Base-by-base conservation (phyloP, 2,329 filamentous ascomycete species). In the Byssothecium circinans region DNA sequence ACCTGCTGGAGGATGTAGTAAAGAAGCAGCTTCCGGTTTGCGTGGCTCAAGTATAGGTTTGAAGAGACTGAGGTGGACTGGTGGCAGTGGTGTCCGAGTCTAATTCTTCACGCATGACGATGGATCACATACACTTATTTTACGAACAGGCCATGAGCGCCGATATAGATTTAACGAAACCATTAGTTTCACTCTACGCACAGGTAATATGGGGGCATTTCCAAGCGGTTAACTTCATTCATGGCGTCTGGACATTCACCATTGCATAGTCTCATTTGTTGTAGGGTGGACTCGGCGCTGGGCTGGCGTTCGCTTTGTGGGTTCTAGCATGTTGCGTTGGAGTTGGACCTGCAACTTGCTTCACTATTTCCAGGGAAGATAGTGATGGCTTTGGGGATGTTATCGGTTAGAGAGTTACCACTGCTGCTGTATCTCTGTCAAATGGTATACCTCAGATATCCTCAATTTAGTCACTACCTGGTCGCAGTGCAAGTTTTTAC, bases 61-160 rank as follows among this genome's bases (percentile, higher is more conserved):
- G 18, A 57, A 64, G 36, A 64, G 66, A 47, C 47, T 70, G 15
- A 53, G 65, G 18, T 69, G 65, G 66, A 60, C 52, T 23, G 65
- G 62, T 23, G 57, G 60, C 5, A 54, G 60, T 23, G 64, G 58
- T 11, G 60, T 61, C 11, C 30, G 50, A 25, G 57, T 54, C 12
- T 60, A 30, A 57, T 11, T 23, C 12, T 15, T 25, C 12, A 12
- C 11, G 19, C n/a, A 10, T 19, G 4, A 18, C n/a, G 35, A 38
- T 23, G 19, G 2, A 23, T 22, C 2, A 38, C 35, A 18, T 10
- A 22, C 14, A 8, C 22, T 22, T 22, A 6, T 17, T 22, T 22
- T 22, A 6, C 19, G 35, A 38, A 38, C 19, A 38, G 10, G 35
- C 8, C 11, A 22, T 15, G 33, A 38, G 19, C 19, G 20, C 19